Evolutionary conservation across 768 basidiomycete species (phyloP).

Genomic region (Obba rivulosa): DNA sequence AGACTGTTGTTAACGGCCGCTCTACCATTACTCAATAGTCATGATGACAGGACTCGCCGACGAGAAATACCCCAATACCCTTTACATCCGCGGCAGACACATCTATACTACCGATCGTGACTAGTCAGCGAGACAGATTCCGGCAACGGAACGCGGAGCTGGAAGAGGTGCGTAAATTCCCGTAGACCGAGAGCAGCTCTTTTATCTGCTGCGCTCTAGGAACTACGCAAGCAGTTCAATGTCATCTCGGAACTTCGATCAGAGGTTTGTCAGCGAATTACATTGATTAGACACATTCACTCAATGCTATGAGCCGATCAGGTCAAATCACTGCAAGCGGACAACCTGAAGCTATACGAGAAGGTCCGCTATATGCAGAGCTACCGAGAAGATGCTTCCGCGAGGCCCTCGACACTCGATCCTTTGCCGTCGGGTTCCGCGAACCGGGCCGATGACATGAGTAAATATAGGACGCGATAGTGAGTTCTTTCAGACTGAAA

Average conservation of each 20-base stretch:
- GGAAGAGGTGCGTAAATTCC: slow-evolving; percentile 68
- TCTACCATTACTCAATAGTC: slow-evolving; percentile 1
- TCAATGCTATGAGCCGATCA: neutral
- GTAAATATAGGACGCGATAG: slow-evolving; percentile 86
- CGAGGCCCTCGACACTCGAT: slow-evolving; percentile 58
- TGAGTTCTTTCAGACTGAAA: slow-evolving; percentile 9
- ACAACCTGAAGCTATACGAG: slow-evolving; percentile 97
- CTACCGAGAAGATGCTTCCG: slow-evolving; percentile 70
- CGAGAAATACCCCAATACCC: slow-evolving; percentile 59
- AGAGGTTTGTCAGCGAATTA: slow-evolving; percentile 60
- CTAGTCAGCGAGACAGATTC: slow-evolving; percentile 96
- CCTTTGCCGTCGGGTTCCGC: slow-evolving; percentile 49
- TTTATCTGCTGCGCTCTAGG: slow-evolving; percentile 37
- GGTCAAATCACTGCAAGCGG: slow-evolving; percentile 68
- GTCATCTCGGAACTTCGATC: slow-evolving; percentile 89
- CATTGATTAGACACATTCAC: neutral
- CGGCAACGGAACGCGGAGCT: slow-evolving; percentile 94
- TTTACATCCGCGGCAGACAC: slow-evolving; percentile 78
- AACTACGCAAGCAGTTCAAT: slow-evolving; percentile 93
- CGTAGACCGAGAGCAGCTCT: neutral
- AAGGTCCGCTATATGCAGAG: slow-evolving; percentile 99
- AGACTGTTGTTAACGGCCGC: slow-evolving; percentile 11
- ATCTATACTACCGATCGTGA: slow-evolving; percentile 97
- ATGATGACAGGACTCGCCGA: slow-evolving; percentile 20
- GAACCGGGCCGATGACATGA: slow-evolving; percentile 62